Evolutionary conservation across 306 rosid species (phyloP).

Genomic region (Rosa lucieae): DNA sequence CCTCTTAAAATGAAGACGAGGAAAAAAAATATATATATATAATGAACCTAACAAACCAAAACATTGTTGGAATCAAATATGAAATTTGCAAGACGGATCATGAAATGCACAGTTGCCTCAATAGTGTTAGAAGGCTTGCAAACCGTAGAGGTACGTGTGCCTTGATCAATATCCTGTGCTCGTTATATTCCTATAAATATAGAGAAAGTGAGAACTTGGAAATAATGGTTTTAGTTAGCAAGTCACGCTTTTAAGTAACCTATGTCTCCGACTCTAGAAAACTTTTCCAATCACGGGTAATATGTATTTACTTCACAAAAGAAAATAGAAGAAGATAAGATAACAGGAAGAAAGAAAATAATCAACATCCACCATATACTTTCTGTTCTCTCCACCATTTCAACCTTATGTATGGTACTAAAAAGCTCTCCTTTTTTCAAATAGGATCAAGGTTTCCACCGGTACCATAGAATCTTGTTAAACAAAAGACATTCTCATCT

Average conservation of each 20-base stretch:
- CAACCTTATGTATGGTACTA: slow-evolving; percentile 85
- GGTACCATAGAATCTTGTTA: too few species aligned
- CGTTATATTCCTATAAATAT: slow-evolving; percentile 74
- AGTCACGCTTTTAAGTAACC: too few species aligned
- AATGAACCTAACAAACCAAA: too few species aligned
- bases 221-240: background rate
- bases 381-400: slow-evolving; percentile 91
- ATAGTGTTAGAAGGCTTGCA: slow-evolving; percentile 89
- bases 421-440: slow-evolving; percentile 85
- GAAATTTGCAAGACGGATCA: slow-evolving; percentile 11
- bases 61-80: too few species aligned
- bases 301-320: background rate
- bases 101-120: slow-evolving; percentile 75
- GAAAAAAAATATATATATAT: too few species aligned
- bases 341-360: slow-evolving; percentile 22
- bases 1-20: too few species aligned
- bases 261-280: too few species aligned
- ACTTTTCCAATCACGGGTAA: too few species aligned
- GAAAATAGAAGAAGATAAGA: too few species aligned
- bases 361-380: background rate
- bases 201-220: background rate
- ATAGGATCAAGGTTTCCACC: slow-evolving; percentile 59
- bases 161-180: slow-evolving; percentile 72
- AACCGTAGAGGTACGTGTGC: slow-evolving; percentile 92
- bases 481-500: too few species aligned